Percentiles rank a stretch among this genome's conserved stretches.
Conservation (phyloP, 345 rosid species). For the Eucalyptus urophylla region DNA sequence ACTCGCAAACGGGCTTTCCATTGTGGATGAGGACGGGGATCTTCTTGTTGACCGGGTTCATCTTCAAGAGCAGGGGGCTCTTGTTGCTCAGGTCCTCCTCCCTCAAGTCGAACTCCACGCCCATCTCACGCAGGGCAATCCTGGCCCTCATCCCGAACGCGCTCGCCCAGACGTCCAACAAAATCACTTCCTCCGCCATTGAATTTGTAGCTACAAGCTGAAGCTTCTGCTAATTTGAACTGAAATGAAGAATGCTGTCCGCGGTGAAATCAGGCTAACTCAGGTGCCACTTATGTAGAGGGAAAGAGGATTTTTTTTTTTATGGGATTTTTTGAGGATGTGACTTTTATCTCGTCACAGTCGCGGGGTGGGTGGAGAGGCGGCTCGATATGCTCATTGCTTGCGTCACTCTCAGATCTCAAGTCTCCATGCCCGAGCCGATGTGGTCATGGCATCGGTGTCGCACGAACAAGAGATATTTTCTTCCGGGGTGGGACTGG, state of each 20-base stretch:
- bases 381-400: not conserved
- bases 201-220: not conserved
- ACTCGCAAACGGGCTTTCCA: not conserved
- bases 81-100: conserved; percentile 5
- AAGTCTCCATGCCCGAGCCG: not conserved
- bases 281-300: not conserved
- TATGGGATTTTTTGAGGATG: no score
- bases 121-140: conserved; percentile 3
- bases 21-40: conserved; percentile 8
- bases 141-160: conserved; percentile 1
- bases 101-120: not conserved
- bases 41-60: conserved; percentile 1
- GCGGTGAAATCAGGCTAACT: not conserved
- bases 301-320: no score
- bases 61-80: not conserved
- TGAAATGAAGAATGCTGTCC: not conserved
- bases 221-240: not conserved
- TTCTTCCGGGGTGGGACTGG: no score
- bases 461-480: not conserved
- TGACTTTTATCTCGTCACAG: not conserved
- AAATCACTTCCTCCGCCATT: not conserved
- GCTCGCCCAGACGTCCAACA: conserved; percentile 4
- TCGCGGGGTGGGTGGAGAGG: not conserved
- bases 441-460: not conserved
- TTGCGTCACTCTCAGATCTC: not conserved